Evolutionary conservation across 2,329 filamentous ascomycete genomes (phyloP).

Genomic region (Colletotrichum melonis): DNA sequence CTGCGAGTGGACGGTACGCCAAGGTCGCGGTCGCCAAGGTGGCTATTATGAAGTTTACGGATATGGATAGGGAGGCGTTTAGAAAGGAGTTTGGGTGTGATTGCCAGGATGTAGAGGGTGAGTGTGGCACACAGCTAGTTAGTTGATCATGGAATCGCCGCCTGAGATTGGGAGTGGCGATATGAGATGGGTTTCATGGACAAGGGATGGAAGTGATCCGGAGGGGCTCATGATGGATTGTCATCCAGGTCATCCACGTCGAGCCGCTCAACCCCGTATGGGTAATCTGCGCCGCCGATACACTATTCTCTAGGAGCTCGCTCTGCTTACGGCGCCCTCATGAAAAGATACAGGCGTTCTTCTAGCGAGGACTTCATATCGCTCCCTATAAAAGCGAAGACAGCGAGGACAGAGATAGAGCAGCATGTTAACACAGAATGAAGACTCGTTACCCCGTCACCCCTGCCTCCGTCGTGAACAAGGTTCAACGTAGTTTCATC

Average conservation of each 20-base stretch:
- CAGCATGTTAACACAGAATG: not conserved
- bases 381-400: not conserved
- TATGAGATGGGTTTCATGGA: not conserved
- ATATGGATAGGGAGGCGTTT: constrained; percentile 66
- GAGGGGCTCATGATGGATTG: too few relatives aligned
- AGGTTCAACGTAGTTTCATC: too few relatives aligned
- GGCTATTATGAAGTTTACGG: constrained; percentile 61
- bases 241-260: too few relatives aligned
- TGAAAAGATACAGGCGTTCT: too few relatives aligned
- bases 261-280: too few relatives aligned
- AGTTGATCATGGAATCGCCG: constrained; percentile 9
- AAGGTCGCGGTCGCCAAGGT: constrained; percentile 74
- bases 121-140: not conserved
- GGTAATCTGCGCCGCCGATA: too few relatives aligned
- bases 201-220: not conserved
- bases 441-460: not conserved
- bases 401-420: not conserved
- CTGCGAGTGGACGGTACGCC: constrained; percentile 77
- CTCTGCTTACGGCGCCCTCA: too few relatives aligned
- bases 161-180: not conserved
- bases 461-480: too few relatives aligned
- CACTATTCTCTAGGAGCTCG: too few relatives aligned
- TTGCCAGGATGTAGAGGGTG: constrained; percentile 57
- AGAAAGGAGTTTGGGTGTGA: constrained; percentile 70
- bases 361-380: too few relatives aligned